Base-by-base conservation (phyloP, 352 stramenopile genomes). In the Phytopythium oedochilum region DNA sequence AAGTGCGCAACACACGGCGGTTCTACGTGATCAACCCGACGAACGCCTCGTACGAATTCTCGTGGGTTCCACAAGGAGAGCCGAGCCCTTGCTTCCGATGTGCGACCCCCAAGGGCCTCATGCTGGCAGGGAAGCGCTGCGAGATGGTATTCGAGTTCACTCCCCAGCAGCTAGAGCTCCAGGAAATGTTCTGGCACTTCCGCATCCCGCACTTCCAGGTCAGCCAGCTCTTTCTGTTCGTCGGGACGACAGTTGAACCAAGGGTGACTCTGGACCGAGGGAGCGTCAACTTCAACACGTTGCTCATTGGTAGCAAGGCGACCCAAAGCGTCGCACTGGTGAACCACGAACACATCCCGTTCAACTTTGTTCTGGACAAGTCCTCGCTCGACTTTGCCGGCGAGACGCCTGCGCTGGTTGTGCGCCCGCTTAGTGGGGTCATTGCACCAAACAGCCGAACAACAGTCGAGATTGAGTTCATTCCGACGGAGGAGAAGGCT, bases 61-160 rank as follows among this genome's bases (percentile, higher is more conserved):
- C 71, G 39, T 98, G 93, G 89, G 81, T 75, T n/a, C 71, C 81
- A 0, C 78, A 92, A 25, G 85, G 75, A 15, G 83, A 95, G 4
- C 49, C 61, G 1, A 89, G 82, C 32, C 66, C 89, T 11, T 87
- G 74, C 25, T 98, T 97, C 62, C 81, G 89, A 2, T 98, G 92
- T 61, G 83, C 83, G 15, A 97, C 90, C 0, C 75, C 77, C 0
- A 96, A 92, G 58, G 94, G 94, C 7, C 78, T 96, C 35, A 96
- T 98, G 72, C 74, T 98, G 2, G 73, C 88, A 9, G 94, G 94
- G 0, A 96, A 97, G 63, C 78, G 91, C 15, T 96, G 86, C 55
- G 94, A 98, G 56, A 97, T 98, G 85, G 86, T 96, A n/a, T 98
- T 98, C 60, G 94, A 98, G 55, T 98, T 96, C 65, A 96, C 89